Evolutionary conservation across 352 stramenopile species (phyloP), one percentile per base, ranked within the genome.

Genomic region (Globisporangium paddicum): DNA sequence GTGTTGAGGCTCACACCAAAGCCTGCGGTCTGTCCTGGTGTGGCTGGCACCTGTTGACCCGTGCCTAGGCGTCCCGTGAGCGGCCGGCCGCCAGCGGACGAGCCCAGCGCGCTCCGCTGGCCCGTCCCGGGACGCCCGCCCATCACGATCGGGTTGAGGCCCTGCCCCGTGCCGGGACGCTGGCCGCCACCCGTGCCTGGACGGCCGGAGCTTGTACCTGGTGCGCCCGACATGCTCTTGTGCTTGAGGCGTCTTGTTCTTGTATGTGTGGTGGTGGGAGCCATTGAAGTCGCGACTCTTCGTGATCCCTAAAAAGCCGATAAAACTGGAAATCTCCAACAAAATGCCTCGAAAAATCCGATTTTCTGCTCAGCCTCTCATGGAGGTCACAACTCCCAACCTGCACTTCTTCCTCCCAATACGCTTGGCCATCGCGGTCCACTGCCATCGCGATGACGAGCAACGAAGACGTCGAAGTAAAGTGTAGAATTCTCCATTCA

Each of bases 1-100:
- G 91, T 95, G 64, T 89, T 96, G n/a, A 97, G 71, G 38, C 82
- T 90, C 42, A 95, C 73, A 18, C 85, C 83, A 30, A 72, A 87
- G 45, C 82, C 82, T 4, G 82, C 82, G 0, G 75, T 88, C 52
- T 89, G 78, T 3, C 81, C 81, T 9, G 81, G 79, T 25, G 81
- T 89, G 0, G 79, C 69, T n/a, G 80, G 77, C 18, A 71, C 66
- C 34, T 78, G 73, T 47, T 86, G 77, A 0, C 72, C 75, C 1
- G 75, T 91, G 35, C 75, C 75, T 3, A 91, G 60, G 19, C 77
- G 69, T 8, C 77, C 79, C 2, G 79, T 88, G 10, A 89, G 60
- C 14, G 79, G 79, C 0, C 79, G 65, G 23, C 78, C 72, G 10
- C 69, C 72, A 9, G 77, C 75, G 5, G 80, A 75, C 11, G 77